Conservation (phyloP, 495 filamentous ascomycete species). For the Penicillium flavigenum region DNA sequence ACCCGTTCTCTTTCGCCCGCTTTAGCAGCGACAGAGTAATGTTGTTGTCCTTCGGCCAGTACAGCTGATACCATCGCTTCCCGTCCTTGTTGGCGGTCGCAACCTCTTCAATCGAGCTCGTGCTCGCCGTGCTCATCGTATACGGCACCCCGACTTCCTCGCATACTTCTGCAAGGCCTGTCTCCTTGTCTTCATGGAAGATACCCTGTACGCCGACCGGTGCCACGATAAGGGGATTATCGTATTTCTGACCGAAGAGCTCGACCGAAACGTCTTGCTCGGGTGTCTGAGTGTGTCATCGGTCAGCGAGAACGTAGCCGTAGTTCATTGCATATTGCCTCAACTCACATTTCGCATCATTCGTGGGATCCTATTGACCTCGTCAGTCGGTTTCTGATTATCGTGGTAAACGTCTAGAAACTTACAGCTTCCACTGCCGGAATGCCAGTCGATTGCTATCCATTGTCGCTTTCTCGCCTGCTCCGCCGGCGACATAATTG, state of each 20-base stretch:
- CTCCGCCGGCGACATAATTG: conserved; percentile 64
- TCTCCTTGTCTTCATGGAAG: conserved; percentile 57
- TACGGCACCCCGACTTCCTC: conserved; percentile 54
- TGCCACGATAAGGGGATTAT: conserved; percentile 55
- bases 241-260: conserved; percentile 56
- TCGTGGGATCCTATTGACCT: conserved; percentile 34
- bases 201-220: conserved; percentile 60
- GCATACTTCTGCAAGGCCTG: conserved; percentile 53
- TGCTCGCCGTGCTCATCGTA: conserved; percentile 57
- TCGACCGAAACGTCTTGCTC: conserved; percentile 53
- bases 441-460: conserved; percentile 64
- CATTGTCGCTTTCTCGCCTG: conserved; percentile 64
- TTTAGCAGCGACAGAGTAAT: conserved; percentile 59
- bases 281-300: conserved; percentile 29
- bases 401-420: background rate
- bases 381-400: background rate
- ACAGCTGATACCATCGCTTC: conserved; percentile 65
- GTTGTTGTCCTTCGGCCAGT: conserved; percentile 61
- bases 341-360: conserved; percentile 41
- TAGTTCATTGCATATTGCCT: background rate
- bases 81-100: conserved; percentile 40
- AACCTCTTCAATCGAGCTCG: conserved; percentile 56
- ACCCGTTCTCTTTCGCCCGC: conserved; percentile 56
- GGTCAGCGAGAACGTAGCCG: conserved; percentile 3
- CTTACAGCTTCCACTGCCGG: conserved; percentile 61